Evolutionary conservation across 2,329 filamentous ascomycete genomes (phyloP), one percentile per base, ranked within the genome.

Genomic region (Xenoacremonium recifei): DNA sequence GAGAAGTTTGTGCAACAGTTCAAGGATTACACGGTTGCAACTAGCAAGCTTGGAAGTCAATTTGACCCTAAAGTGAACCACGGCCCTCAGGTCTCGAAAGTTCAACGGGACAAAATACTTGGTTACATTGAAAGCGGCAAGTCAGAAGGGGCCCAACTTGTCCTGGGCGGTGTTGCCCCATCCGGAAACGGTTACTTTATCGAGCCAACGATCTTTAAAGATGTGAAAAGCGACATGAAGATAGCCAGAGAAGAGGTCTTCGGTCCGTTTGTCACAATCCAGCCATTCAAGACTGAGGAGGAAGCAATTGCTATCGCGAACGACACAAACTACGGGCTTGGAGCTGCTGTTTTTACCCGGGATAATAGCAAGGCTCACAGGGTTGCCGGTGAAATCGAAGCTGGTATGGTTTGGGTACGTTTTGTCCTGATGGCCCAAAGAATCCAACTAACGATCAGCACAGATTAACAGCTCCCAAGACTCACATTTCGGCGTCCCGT

Each of bases 41-140:
- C 75, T 23, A 76, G 71, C 45, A 71, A 77, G 25, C 70, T 85
- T 15, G 82, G 82, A 34, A 75, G 84, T 52, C 80, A 79, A 0
- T 84, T 83, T 58, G 67, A 71, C 12, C 72, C 80, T 46, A 68
- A 70, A n/a, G 82, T 79, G 1, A 81, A 77, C 67, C 80, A 85
- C 59, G 82, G 82, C 1, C 82, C 82, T 0, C 80, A 84, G 57
- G 75, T 84, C 39, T 80, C 79, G 3, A 79, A 80, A 58, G 60
- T 69, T 13, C 82, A 85, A 55, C 80, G 79, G 51, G 80, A 84
- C 37, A 70, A 78, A 15, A 74, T 88, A 2, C 67, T 86, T 15
- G 73, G 71, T 2, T 88, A 83, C 60, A 79, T 87, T 35, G 75
- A 85, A 44, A 53, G 69, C 25, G 82, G 81, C n/a, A 84, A 84